Base-by-base conservation (phyloP, 306 rosid species). In the Cicer cuneatum region DNA sequence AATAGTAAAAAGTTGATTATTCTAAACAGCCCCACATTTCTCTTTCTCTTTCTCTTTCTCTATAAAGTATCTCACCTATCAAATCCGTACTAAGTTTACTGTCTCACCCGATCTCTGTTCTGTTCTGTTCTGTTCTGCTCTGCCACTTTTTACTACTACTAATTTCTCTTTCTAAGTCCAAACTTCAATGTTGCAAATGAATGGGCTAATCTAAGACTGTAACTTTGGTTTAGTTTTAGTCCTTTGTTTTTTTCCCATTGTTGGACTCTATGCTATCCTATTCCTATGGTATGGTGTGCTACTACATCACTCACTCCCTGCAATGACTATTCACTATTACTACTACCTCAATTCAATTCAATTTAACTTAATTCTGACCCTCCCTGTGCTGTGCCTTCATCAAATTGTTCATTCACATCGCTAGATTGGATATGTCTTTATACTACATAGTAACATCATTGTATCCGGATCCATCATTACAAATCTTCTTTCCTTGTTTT, bases 1-100 rank as follows among this genome's bases (percentile, higher is more conserved):
- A 87, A 84, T 72, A 82, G 90, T 82, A 71, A 72, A 87, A 84
- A 87, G 88, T 71, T 82, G 78, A 78, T 81, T 75, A 75, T 83
- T 83, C 86, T 54, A 67, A 67, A 33, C 73, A 82, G 77, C 56
- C 40, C 54, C 66, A 74, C 24, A 3, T 61, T 6, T 5, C 45
- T 4, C 49, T 29, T 48, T 40, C 70, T 21, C 68, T 61, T 6
- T 5, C 45, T 4, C 49, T 29, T 48, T 40, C 70, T 21, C 68
- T 67, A 10, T 39, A 47, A 48, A 48, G 47, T 66, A 59, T 43
- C 21, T 37, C 18, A 63, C 78, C 78, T 66, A 75, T 76, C 80
- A 61, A 40, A 9, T 83, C 84, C 78, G 78, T 76, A 81, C 85
- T 51, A 62, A 60, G 69, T 63, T 35, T 47, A 63, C 81, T 71